These are phyloP conservation scores for Flammula alnicola DNA, from an alignment of 1,284 basidiomycete species.

Conservation along the genomic window DNA sequence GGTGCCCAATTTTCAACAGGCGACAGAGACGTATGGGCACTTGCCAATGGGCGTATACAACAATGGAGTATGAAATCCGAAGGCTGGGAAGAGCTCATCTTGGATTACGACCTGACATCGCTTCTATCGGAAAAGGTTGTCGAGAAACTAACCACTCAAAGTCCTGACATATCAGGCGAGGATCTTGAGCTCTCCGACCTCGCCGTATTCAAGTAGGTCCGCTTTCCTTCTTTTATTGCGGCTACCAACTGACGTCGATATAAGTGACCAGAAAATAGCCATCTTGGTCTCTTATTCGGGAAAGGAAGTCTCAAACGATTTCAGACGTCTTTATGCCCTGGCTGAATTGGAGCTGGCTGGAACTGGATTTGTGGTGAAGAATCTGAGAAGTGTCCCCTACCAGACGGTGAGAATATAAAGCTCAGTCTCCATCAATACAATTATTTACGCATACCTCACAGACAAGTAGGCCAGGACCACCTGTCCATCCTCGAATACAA, in stretches of 20 bases:
- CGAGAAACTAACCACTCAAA: slow-evolving; percentile 15
- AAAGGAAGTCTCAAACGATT: slow-evolving; percentile 49
- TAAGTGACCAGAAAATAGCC: slow-evolving; percentile 55
- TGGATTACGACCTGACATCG: slow-evolving; percentile 57
- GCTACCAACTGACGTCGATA: slow-evolving; percentile 1
- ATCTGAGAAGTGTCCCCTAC: slow-evolving; percentile 67
- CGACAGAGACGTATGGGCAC: slow-evolving; percentile 60
- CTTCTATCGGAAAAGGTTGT: slow-evolving; percentile 31
- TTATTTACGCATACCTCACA: slow-evolving; percentile 30
- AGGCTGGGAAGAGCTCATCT: slow-evolving; percentile 66
- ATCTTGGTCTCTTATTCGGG: slow-evolving; percentile 73
- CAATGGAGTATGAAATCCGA: slow-evolving; percentile 68
- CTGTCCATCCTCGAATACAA: slow-evolving; percentile 70
- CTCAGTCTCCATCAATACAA: not conserved
- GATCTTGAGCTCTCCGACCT: slow-evolving; percentile 76
- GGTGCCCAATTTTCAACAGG: slow-evolving; percentile 45
- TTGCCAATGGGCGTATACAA: slow-evolving; percentile 70
- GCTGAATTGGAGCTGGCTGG: slow-evolving; percentile 49
- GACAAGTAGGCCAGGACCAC: slow-evolving; percentile 68
- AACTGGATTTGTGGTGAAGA: slow-evolving; percentile 48
- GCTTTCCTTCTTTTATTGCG: slow-evolving; percentile 3
- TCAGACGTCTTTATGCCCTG: slow-evolving; percentile 68
- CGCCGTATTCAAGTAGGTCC: slow-evolving; percentile 59
- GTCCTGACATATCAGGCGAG: slow-evolving; percentile 44
- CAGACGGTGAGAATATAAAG: slow-evolving; percentile 59